Conservation (phyloP, 1,284 basidiomycete species). For the Cutaneotrichosporon curvatum region DNA sequence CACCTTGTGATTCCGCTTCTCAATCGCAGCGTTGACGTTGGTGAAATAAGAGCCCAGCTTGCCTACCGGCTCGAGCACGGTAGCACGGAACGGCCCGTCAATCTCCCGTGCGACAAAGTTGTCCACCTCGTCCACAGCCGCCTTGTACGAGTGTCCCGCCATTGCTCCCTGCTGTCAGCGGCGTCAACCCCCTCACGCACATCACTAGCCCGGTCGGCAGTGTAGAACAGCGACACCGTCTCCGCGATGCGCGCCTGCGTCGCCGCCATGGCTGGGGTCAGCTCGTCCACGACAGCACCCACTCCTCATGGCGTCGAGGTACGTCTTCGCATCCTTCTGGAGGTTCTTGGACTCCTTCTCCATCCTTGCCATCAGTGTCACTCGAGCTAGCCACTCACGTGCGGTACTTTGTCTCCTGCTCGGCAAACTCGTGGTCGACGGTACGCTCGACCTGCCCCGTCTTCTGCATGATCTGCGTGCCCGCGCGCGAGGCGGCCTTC, state of each 20-base stretch:
- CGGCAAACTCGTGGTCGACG: constrained; percentile 84
- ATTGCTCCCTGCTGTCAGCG: constrained; percentile 63
- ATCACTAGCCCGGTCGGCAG: constrained; percentile 73
- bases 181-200: constrained; percentile 20
- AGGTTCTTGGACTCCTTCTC: constrained; percentile 88
- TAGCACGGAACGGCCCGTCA: constrained; percentile 86
- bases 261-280: constrained; percentile 69
- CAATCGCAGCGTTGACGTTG: constrained; percentile 84
- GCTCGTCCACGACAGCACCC: constrained; percentile 25
- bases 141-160: constrained; percentile 93
- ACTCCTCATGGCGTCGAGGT: constrained; percentile 91
- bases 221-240: constrained; percentile 89
- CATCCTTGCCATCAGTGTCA: constrained; percentile 60
- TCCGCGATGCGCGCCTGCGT: constrained; percentile 92
- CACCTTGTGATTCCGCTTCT: constrained; percentile 95
- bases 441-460: constrained; percentile 96
- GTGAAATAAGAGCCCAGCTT: constrained; percentile 96
- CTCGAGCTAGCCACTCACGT: constrained; percentile 61
- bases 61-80: constrained; percentile 88
- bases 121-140: constrained; percentile 90
- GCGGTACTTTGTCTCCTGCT: constrained; percentile 85
- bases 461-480: constrained; percentile 90
- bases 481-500: constrained; percentile 86
- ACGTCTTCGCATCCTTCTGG: constrained; percentile 92
- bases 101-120: constrained; percentile 75